Conservation (phyloP, 176 grass and related monocot species). For the Ensete glaucum region DNA sequence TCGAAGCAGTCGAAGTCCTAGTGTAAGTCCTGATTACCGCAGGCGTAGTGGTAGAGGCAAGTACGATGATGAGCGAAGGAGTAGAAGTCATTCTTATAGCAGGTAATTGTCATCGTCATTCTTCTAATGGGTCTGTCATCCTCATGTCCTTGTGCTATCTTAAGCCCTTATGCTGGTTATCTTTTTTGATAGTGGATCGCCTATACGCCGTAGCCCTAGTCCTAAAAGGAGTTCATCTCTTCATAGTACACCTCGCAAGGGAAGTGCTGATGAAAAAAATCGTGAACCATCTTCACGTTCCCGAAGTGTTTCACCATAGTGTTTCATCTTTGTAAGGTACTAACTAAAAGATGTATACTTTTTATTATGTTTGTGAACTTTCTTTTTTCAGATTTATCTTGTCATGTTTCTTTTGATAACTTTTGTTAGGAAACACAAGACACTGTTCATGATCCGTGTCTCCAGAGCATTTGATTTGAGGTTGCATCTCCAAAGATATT, state of each 20-base stretch:
- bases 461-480: no score
- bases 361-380: no score
- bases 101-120: background rate
- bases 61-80: conserved; percentile 24
- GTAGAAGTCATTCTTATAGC: conserved; percentile 13
- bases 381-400: no score
- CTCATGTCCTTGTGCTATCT: conserved; percentile 6
- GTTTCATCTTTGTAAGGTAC: no score
- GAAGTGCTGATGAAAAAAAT: conserved; percentile 15
- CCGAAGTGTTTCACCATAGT: conserved; percentile 12
- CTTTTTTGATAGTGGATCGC: conserved; percentile 13
- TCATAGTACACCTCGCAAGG: conserved; percentile 25
- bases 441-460: no score
- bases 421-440: no score
- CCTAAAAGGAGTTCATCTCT: conserved; percentile 50
- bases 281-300: background rate
- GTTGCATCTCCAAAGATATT: no score
- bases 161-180: no score
- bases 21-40: conserved; percentile 34
- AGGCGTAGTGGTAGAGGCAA: conserved; percentile 36
- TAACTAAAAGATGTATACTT: no score
- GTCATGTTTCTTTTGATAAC: no score
- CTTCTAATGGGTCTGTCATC: no score
- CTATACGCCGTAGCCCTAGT: conserved; percentile 43
- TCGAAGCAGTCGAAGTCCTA: conserved; percentile 36